Conservation (phyloP, 2,329 filamentous ascomycete species). For the Fusarium sp. region DNA sequence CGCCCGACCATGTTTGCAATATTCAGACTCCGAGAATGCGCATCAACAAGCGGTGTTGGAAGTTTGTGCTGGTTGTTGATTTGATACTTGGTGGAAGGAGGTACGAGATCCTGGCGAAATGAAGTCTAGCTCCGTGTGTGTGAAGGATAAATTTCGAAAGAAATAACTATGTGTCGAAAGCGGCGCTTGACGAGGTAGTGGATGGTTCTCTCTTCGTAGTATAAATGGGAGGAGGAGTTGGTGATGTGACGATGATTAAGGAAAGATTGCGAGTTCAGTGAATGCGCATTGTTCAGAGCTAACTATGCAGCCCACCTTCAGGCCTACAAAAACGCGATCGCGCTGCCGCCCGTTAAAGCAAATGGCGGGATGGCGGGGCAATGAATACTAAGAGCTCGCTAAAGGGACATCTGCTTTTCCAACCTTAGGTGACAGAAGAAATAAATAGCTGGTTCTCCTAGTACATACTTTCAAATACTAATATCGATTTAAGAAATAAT, state of each 20-base stretch:
- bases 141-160: background rate
- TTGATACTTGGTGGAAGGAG: background rate
- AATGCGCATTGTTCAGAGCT: background rate
- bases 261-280: background rate
- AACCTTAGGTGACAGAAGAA: background rate
- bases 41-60: conserved; percentile 25
- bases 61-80: conserved; percentile 4
- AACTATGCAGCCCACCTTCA: background rate
- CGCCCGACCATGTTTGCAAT: conserved; percentile 57
- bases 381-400: conserved; percentile 15
- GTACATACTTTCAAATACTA: too few species aligned
- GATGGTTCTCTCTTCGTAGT: background rate
- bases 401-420: conserved; percentile 3
- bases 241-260: background rate
- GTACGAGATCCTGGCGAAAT: background rate
- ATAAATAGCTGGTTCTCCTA: too few species aligned
- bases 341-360: conserved; percentile 1
- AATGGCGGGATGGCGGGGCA: conserved; percentile 36
- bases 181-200: too few species aligned
- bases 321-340: conserved; percentile 31
- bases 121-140: background rate
- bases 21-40: conserved; percentile 9
- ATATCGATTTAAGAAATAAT: too few species aligned
- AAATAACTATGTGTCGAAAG: background rate
- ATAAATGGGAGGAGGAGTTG: background rate